A percentile compares a stretch with the other conserved stretches of the same genome.
Conservation (phyloP, 2,329 filamentous ascomycete genomes). For the Cladosporium sp. region DNA sequence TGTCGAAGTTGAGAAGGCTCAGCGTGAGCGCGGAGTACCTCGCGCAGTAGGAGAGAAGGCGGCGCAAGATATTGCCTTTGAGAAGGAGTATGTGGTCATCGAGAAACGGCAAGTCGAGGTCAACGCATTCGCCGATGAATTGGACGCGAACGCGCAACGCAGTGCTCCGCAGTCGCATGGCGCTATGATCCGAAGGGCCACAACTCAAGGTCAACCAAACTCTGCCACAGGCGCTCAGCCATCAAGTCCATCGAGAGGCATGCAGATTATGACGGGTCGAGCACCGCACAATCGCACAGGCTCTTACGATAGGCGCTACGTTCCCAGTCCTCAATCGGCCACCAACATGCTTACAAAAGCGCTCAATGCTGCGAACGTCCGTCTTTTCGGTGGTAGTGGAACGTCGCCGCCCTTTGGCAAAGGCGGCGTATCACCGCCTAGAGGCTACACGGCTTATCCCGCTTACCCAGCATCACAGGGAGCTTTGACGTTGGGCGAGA, state of each 20-base stretch:
- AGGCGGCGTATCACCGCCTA: slow-evolving; percentile 64
- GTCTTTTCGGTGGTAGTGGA: slow-evolving; percentile 64
- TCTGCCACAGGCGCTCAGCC: slow-evolving; percentile 64
- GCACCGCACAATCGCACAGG: slow-evolving; percentile 68
- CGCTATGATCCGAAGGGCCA: slow-evolving; percentile 68
- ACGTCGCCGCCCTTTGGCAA: slow-evolving; percentile 57
- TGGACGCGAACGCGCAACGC: slow-evolving; percentile 71
- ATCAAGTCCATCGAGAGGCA: slow-evolving; percentile 64
- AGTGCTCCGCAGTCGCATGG: slow-evolving; percentile 47
- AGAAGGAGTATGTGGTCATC: slow-evolving; percentile 91
- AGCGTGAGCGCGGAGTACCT: slow-evolving; percentile 24
- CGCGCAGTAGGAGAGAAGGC: slow-evolving; percentile 57
- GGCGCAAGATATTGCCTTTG: slow-evolving; percentile 82
- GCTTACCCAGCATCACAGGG: slow-evolving; percentile 73
- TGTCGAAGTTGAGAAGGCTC: slow-evolving; percentile 16
- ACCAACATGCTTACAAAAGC: slow-evolving; percentile 93
- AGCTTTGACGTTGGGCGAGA: slow-evolving; percentile 59
- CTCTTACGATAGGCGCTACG: slow-evolving; percentile 79
- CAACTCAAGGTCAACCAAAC: slow-evolving; percentile 68
- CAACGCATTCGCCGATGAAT: slow-evolving; percentile 92
- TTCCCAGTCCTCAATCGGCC: slow-evolving; percentile 67
- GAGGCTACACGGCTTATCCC: slow-evolving; percentile 76
- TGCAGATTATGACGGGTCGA: slow-evolving; percentile 69
- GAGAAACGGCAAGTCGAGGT: slow-evolving; percentile 95
- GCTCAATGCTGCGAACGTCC: slow-evolving; percentile 82